phyloP scores from a whole-genome alignment of 352 stramenopile species.

The Pythium insidiosum region DNA sequence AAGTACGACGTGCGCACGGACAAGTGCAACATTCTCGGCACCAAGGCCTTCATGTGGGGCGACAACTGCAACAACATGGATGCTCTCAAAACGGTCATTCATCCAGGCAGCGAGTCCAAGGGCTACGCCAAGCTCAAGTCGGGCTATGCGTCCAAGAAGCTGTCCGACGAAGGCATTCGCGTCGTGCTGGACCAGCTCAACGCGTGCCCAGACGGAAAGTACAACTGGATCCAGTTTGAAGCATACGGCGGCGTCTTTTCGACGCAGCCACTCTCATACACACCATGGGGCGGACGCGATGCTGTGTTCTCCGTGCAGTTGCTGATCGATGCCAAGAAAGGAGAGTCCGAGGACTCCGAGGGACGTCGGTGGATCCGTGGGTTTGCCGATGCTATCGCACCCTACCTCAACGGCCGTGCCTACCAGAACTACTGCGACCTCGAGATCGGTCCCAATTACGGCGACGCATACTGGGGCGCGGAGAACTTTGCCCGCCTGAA shows the following conservation, averaged over 20 bases:
- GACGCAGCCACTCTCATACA: constrained; percentile 32
- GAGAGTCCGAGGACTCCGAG: constrained; percentile 22
- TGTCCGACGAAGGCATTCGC: constrained; percentile 28
- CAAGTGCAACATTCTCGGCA: constrained; percentile 36
- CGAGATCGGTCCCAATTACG: constrained; percentile 32
- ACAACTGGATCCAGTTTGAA: constrained; percentile 51
- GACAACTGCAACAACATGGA: constrained; percentile 33
- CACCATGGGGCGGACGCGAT: constrained; percentile 32
- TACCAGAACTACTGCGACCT: constrained; percentile 62
- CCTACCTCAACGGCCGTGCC: constrained; percentile 36
- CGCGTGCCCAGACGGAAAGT: constrained; percentile 21
- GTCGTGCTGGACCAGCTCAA: constrained; percentile 27
- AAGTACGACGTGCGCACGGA: constrained; percentile 27
- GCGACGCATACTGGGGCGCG: constrained; percentile 33
- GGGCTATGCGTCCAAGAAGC: constrained; percentile 31
- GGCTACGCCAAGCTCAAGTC: constrained; percentile 42
- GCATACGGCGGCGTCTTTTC: constrained; percentile 38
- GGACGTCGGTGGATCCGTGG: constrained; percentile 33
- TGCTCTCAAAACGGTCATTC: constrained; percentile 12
- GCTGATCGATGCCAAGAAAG: constrained; percentile 27
- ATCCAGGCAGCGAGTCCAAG: constrained; percentile 26
- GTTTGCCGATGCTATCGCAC: constrained; percentile 21
- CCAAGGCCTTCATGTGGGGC: constrained; percentile 38
- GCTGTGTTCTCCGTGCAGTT: constrained; percentile 42
- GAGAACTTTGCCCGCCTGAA: constrained; percentile 38